Evolutionary conservation across 2,329 filamentous ascomycete genomes (phyloP), one percentile per base, ranked within the genome.

Genomic region (Davidsoniella eucalypti): DNA sequence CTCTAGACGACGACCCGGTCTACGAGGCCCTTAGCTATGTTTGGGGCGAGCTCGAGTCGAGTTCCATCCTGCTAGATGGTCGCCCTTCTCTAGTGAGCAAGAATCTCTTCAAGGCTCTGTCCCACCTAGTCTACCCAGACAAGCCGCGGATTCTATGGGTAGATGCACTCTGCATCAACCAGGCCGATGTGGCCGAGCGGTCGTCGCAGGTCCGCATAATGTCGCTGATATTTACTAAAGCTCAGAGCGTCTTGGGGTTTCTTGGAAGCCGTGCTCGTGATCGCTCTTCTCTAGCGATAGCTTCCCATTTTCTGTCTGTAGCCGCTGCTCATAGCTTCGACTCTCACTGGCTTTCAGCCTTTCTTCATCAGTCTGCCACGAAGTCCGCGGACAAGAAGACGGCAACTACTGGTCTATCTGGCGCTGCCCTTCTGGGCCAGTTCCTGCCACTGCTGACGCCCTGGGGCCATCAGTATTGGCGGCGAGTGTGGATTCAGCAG

Each of bases 11-110:
- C 7, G 39, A 42, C 17, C 39, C 41, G 6, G 23, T 17, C 14
- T 57, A 54, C 42, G 56, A 57, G 25, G 55, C 55, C 3, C 48
- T 57, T 1, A 56, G 55, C 2, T 57, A 57, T 48, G 50, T 52
- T 9, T 57, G 56, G 56, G 55, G 56, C 16, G 54, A 57, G 33
- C 38, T 18, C 4, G 47, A 49, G 12, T 42, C 42, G 17, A 25
- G 38, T 23, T 49, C 47, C 5, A 17, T 49, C 17, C 10, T 33
- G 3, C 17, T 49, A 2, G 16, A 42, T n/a, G 38, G 37, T 5
- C 21, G 18, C n/a, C 33, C 36, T 7, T 25, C 51, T 16, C 2
- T n/a, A 38, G 54, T 57, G 23, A 57, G 53, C 10, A 29, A 36
- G 21, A 57, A 57, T 38, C 49, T 57, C 17, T 53, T 37, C 12